Conservation (phyloP, 2,329 filamentous ascomycete species). For the Scleromitrula shiraiana region DNA sequence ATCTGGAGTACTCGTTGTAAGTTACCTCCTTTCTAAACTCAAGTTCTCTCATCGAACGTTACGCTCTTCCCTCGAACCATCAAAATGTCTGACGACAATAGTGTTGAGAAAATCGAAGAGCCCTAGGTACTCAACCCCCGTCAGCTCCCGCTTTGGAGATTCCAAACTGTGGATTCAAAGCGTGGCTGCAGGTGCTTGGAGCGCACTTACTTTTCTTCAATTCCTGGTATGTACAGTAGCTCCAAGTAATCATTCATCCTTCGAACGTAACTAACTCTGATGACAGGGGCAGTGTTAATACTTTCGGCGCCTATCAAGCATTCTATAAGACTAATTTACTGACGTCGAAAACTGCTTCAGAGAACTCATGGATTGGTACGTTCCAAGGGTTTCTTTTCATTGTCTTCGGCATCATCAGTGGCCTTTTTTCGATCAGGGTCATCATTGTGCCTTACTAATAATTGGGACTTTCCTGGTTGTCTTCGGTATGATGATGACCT, state of each 20-base stretch:
- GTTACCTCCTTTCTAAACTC: not conserved
- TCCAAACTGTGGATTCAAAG: constrained; percentile 41
- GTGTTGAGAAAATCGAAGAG: not conserved
- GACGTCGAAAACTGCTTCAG: constrained; percentile 31
- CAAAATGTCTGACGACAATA: not conserved
- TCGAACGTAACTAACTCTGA: too few species aligned
- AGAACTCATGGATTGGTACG: constrained; percentile 40
- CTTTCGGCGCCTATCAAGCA: constrained; percentile 49
- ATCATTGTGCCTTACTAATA: constrained; percentile 34
- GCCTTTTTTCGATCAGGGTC: constrained; percentile 41
- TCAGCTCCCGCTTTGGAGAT: not conserved
- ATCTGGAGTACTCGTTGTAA: not conserved
- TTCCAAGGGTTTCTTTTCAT: constrained; percentile 40
- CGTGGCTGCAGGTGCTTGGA: constrained; percentile 47
- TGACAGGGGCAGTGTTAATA: constrained; percentile 33
- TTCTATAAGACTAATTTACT: constrained; percentile 39
- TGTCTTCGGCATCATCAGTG: constrained; percentile 35
- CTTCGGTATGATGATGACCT: constrained; percentile 39
- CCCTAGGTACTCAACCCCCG: not conserved
- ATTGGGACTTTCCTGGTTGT: constrained; percentile 36
- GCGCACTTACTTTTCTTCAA: constrained; percentile 47
- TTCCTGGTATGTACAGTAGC: constrained; percentile 34
- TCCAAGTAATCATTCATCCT: too few species aligned
- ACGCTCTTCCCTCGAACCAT: not conserved
- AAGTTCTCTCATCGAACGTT: not conserved